phyloP scores from a whole-genome alignment of 2,329 filamentous ascomycete species.

The Curvularia sp. region DNA sequence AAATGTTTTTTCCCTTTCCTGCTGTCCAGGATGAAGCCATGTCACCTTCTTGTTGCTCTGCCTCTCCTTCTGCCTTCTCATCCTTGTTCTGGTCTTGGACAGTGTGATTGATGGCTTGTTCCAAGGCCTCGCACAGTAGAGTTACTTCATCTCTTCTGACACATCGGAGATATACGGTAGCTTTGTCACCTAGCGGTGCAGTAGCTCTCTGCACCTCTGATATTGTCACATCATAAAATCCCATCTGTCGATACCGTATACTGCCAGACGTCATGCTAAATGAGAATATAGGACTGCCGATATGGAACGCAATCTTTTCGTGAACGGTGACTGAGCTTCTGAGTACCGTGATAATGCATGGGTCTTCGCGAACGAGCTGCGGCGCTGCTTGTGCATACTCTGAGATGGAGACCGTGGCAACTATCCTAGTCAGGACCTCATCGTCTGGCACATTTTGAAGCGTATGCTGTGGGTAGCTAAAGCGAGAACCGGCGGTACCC shows the following conservation, averaged over 20 bases:
- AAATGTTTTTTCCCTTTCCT: too few relatives aligned
- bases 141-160: background rate
- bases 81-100: too few relatives aligned
- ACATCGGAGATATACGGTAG: background rate
- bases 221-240: background rate
- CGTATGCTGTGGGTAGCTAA: background rate
- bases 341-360: background rate
- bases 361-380: background rate
- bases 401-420: background rate
- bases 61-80: background rate
- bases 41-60: too few relatives aligned
- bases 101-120: background rate
- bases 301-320: background rate
- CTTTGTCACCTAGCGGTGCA: background rate
- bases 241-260: background rate
- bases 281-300: too few relatives aligned
- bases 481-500: background rate
- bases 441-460: background rate
- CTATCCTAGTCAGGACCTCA: too few relatives aligned
- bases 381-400: background rate
- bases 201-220: background rate
- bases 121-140: background rate
- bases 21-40: too few relatives aligned
- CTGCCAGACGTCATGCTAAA: background rate
- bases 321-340: background rate